Evolutionary conservation across 2,329 filamentous ascomycete genomes (phyloP).

Genomic region (Scopulariopsis brevicaulis): DNA sequence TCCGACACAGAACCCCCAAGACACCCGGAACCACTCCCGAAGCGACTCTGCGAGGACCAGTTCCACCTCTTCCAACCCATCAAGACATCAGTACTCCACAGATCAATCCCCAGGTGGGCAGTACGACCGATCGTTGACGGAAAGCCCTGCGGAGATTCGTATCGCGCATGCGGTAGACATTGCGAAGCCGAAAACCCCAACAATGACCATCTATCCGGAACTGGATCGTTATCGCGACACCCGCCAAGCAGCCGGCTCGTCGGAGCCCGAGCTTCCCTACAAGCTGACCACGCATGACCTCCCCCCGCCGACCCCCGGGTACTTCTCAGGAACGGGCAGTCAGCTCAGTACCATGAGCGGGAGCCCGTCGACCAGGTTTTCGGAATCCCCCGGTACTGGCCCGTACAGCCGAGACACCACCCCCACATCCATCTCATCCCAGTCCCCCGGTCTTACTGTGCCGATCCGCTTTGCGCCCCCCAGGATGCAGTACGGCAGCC

Average conservation of each 20-base stretch:
- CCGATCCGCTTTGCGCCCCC: slow-evolving; percentile 31
- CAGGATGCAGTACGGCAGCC: slow-evolving; percentile 43
- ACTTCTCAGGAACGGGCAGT: slow-evolving; percentile 47
- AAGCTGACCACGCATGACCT: slow-evolving; percentile 49
- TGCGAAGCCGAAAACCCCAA: slow-evolving; percentile 14
- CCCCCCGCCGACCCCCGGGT: slow-evolving; percentile 51
- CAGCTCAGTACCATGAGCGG: slow-evolving; percentile 49
- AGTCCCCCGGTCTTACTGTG: slow-evolving; percentile 52
- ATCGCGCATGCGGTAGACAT: slow-evolving; percentile 28
- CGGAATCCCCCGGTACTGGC: slow-evolving; percentile 57
- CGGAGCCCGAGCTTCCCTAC: slow-evolving; percentile 20
- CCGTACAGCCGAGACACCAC: slow-evolving; percentile 68
- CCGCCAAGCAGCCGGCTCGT: slow-evolving; percentile 18
- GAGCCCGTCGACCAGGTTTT: slow-evolving; percentile 66
- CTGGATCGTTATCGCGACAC: slow-evolving; percentile 47
- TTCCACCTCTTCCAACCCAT: slow-evolving; percentile 29
- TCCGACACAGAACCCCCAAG: slow-evolving; percentile 24
- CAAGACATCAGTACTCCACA: slow-evolving; percentile 20
- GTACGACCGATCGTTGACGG: slow-evolving; percentile 27
- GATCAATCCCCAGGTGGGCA: slow-evolving; percentile 22
- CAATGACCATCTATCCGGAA: slow-evolving; percentile 40
- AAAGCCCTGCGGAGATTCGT: slow-evolving; percentile 31
- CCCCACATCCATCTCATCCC: slow-evolving; percentile 66
- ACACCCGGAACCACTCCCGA: slow-evolving; percentile 19
- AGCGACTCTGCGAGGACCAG: slow-evolving; percentile 23